Percentiles rank a stretch among this genome's conserved stretches.
Evolutionary conservation across 2,329 filamentous ascomycete genomes (phyloP).

Genomic region (Cladorrhinum sp.): DNA sequence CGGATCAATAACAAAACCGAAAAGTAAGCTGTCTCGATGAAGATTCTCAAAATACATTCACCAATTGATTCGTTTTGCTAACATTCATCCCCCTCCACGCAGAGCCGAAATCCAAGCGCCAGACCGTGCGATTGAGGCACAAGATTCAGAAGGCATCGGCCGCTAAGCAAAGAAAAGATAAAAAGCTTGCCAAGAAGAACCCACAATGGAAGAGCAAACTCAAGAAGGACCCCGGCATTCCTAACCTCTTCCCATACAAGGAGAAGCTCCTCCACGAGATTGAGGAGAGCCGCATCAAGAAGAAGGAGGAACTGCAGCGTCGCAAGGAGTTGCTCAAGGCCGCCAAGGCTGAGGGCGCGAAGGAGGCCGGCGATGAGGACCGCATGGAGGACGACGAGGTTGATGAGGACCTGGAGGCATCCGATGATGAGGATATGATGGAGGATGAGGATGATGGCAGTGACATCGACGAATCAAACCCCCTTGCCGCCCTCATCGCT

Average conservation of each 20-base stretch:
- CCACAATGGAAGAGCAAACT: conserved; percentile 92
- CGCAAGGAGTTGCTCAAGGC: conserved; percentile 70
- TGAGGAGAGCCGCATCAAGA: conserved; percentile 78
- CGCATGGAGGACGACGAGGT: conserved; percentile 50
- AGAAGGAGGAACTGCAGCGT: conserved; percentile 72
- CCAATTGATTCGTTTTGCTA: not conserved
- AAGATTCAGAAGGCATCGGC: conserved; percentile 93
- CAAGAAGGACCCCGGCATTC: conserved; percentile 98
- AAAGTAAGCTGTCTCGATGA: conserved; percentile 40
- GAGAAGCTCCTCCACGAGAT: conserved; percentile 92
- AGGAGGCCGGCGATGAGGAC: conserved; percentile 46
- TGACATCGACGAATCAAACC: conserved; percentile 70
- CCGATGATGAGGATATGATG: conserved; percentile 58
- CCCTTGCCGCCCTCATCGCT: conserved; percentile 87
- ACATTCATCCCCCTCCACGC: conserved; percentile 6
- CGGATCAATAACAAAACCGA: conserved; percentile 53
- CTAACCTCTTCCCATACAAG: conserved; percentile 97
- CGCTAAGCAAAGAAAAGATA: conserved; percentile 85
- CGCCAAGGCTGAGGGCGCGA: conserved; percentile 53
- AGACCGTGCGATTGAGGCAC: conserved; percentile 81
- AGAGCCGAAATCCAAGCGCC: conserved; percentile 96
- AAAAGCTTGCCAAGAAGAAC: conserved; percentile 91
- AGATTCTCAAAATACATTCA: not conserved
- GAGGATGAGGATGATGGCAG: conserved; percentile 50
- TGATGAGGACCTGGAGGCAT: conserved; percentile 51